These are phyloP conservation scores for Populus hybrid DNA, from an alignment of 441 rosid genomes.

Conservation along the genomic window DNA sequence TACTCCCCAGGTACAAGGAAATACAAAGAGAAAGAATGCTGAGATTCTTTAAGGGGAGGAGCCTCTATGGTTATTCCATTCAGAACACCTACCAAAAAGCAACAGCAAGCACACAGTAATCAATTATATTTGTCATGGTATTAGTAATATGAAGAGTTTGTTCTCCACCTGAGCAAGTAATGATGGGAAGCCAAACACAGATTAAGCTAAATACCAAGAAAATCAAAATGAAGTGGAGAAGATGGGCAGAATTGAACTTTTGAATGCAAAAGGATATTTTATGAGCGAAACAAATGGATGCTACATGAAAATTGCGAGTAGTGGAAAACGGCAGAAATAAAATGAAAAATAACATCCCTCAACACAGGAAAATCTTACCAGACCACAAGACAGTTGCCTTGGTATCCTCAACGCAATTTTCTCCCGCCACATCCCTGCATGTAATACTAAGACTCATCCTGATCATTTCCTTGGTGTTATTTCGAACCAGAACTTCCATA, in stretches of 20 bases:
- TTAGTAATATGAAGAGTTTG: background rate
- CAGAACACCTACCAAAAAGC: slow-evolving; percentile 49
- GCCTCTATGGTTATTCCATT: slow-evolving; percentile 74
- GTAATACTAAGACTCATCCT: slow-evolving; percentile 74
- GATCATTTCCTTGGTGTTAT: slow-evolving; percentile 83
- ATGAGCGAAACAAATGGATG: background rate
- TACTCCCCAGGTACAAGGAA: slow-evolving; percentile 95
- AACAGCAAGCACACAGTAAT: background rate
- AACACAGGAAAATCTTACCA: slow-evolving; percentile 39
- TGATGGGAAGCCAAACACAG: background rate
- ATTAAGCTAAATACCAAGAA: background rate
- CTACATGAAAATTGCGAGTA: background rate
- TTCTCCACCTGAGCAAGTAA: background rate
- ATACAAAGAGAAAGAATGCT: slow-evolving; percentile 74
- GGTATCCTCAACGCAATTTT: slow-evolving; percentile 78
- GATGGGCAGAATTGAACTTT: background rate
- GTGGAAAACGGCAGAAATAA: background rate
- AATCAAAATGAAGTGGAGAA: background rate
- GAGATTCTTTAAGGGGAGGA: slow-evolving; percentile 74
- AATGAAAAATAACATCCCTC: background rate
- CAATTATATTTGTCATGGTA: background rate
- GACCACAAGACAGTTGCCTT: slow-evolving; percentile 89
- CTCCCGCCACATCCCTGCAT: slow-evolving; percentile 96
- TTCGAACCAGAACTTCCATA: slow-evolving; percentile 81
- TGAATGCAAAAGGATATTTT: background rate